phyloP scores from a whole-genome alignment of 345 rosid genomes.

The Populus simonii region DNA sequence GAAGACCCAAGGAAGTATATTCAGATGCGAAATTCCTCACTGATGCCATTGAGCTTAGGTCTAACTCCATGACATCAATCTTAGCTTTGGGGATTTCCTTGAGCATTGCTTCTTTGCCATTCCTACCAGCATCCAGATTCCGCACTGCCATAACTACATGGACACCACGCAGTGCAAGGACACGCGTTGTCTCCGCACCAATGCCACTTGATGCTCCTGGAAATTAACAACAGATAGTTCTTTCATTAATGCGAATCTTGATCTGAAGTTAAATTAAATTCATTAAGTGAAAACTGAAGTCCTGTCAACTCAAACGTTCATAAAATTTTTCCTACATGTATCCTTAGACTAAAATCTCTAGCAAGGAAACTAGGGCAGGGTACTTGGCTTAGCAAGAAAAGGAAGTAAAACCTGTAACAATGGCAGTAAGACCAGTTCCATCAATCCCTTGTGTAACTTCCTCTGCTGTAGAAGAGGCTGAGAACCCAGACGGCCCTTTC shows the following conservation, averaged over 20 bases:
- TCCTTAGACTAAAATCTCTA: too few species aligned
- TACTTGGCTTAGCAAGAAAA: not conserved
- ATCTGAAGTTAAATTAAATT: too few species aligned
- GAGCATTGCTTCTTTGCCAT: constrained; percentile 18
- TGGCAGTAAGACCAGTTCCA: constrained; percentile 46
- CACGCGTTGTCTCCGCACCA: constrained; percentile 34
- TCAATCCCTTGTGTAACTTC: constrained; percentile 46
- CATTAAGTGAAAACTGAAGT: too few species aligned
- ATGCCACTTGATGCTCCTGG: constrained; percentile 44
- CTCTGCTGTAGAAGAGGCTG: constrained; percentile 36
- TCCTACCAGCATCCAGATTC: constrained; percentile 9
- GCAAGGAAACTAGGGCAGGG: too few species aligned
- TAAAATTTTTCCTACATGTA: too few species aligned
- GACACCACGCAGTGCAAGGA: constrained; percentile 8
- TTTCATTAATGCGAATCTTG: too few species aligned
- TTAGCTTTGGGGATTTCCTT: constrained; percentile 15
- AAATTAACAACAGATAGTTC: not conserved
- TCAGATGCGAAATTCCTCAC: constrained; percentile 19
- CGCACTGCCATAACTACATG: constrained; percentile 12
- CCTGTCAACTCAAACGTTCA: too few species aligned
- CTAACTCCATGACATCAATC: constrained; percentile 29
- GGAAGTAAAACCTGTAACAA: constrained; percentile 35
- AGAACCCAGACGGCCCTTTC: constrained; percentile 41
- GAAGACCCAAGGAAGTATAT: constrained; percentile 16
- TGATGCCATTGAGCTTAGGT: constrained; percentile 22